These are phyloP conservation scores for Excoecaria cochinchinensis DNA, from an alignment of 345 rosid genomes.

Conservation along the genomic window DNA sequence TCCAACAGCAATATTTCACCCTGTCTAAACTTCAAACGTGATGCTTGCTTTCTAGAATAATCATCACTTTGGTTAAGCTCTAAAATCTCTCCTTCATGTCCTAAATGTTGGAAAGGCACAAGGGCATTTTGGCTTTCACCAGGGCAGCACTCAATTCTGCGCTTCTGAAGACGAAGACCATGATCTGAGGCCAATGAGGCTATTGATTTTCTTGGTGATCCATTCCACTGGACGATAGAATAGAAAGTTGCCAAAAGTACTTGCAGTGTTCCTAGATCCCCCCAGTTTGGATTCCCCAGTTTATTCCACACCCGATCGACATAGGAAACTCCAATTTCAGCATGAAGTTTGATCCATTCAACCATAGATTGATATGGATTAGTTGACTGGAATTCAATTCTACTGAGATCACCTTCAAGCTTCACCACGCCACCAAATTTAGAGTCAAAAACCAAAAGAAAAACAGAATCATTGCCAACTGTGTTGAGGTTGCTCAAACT, in stretches of 20 bases:
- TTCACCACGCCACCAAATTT: constrained; percentile 84
- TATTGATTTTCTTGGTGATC: constrained; percentile 77
- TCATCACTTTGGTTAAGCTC: too few relatives aligned
- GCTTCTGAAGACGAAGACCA: constrained; percentile 78
- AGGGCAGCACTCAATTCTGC: constrained; percentile 82
- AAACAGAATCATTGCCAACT: constrained; percentile 55
- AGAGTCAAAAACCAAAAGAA: constrained; percentile 79
- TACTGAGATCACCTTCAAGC: constrained; percentile 89
- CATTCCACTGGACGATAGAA: constrained; percentile 71
- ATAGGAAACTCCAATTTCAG: constrained; percentile 65
- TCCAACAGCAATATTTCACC: too few relatives aligned
- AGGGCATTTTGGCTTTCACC: constrained; percentile 62
- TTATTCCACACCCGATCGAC: constrained; percentile 91
- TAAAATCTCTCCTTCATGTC: too few relatives aligned
- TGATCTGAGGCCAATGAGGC: constrained; percentile 99
- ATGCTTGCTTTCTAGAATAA: too few relatives aligned
- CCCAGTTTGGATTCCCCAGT: constrained; percentile 97
- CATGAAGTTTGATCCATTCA: constrained; percentile 75
- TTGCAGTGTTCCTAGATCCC: constrained; percentile 92
- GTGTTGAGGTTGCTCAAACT: constrained; percentile 62
- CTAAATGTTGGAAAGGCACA: constrained; percentile 68
- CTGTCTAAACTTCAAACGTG: too few relatives aligned
- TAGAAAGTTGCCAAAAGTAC: constrained; percentile 88
- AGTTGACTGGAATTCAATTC: constrained; percentile 67
- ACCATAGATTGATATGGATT: constrained; percentile 67